Evolutionary conservation across 1,284 basidiomycete genomes (phyloP).

Genomic region (Puccinia triticina): DNA sequence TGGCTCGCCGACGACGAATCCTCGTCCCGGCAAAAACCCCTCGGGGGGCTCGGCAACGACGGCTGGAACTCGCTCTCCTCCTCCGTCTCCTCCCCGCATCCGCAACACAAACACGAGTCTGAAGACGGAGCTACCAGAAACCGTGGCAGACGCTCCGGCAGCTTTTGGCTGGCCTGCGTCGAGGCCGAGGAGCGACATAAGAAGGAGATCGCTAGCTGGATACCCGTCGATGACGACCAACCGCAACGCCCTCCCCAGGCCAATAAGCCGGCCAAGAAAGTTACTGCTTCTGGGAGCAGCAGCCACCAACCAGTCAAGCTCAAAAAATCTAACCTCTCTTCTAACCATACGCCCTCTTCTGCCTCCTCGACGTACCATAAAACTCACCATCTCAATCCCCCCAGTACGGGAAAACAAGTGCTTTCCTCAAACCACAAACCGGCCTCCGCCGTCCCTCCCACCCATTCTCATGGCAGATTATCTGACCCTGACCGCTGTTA

Average conservation of each 20-base stretch:
- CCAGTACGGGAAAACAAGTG: no score
- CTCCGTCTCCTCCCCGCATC: constrained; percentile 53
- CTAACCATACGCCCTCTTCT: neutral
- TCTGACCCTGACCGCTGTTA: constrained; percentile 27
- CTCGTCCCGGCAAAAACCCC: constrained; percentile 53
- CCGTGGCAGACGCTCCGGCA: constrained; percentile 68
- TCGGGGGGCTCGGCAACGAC: constrained; percentile 57
- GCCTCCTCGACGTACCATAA: neutral
- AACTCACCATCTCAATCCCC: neutral
- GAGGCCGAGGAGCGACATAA: constrained; percentile 77
- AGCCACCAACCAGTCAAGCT: neutral
- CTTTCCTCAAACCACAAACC: neutral
- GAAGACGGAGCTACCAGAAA: constrained; percentile 2
- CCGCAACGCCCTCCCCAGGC: neutral
- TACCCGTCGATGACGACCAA: constrained; percentile 12
- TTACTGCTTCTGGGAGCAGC: neutral
- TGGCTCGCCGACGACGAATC: constrained; percentile 65
- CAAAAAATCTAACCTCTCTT: constrained; percentile 3
- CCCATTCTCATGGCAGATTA: constrained; percentile 30
- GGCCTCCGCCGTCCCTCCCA: neutral
- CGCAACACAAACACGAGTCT: constrained; percentile 63
- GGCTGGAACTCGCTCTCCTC: constrained; percentile 59
- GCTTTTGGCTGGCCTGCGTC: constrained; percentile 71
- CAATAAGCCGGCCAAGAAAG: constrained; percentile 12
- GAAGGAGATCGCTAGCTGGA: constrained; percentile 79